These are phyloP conservation scores for Oryza meyeriana DNA, from an alignment of 176 grass and related monocot genomes.

Conservation along the genomic window DNA sequence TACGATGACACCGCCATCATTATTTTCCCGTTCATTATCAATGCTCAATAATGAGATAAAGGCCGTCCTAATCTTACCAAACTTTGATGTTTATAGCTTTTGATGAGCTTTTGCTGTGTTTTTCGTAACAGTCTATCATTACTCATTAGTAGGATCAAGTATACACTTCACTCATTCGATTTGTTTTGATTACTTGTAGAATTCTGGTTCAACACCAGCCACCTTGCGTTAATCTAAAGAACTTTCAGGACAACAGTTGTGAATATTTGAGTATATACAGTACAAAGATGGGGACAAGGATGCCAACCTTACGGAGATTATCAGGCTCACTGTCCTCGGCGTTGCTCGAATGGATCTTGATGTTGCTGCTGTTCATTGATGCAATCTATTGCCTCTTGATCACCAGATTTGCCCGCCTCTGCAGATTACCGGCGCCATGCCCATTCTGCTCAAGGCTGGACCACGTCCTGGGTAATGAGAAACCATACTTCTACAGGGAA, in stretches of 20 bases:
- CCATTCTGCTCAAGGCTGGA: conserved; percentile 76
- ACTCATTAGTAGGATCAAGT: not conserved
- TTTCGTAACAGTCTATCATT: not conserved
- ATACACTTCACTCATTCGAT: conserved; percentile 8
- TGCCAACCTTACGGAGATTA: conserved; percentile 28
- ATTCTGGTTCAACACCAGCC: not conserved
- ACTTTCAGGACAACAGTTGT: not conserved
- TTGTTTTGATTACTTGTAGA: conserved; percentile 26
- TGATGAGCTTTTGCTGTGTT: not conserved
- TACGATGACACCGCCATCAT: not conserved
- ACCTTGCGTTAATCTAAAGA: conserved; percentile 26
- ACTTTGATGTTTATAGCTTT: not conserved
- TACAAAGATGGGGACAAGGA: conserved; percentile 37
- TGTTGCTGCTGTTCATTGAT: conserved; percentile 70
- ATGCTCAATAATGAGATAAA: not conserved
- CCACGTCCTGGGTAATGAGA: conserved; percentile 69
- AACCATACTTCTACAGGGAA: conserved; percentile 77
- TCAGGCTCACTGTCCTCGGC: conserved; percentile 51
- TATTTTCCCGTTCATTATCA: not conserved
- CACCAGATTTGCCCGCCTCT: conserved; percentile 70
- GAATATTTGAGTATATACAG: not conserved
- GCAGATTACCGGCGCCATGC: conserved; percentile 67
- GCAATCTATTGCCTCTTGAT: conserved; percentile 62
- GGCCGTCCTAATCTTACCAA: not conserved
- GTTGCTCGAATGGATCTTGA: conserved; percentile 80